Evolutionary conservation across 768 basidiomycete genomes (phyloP).

Genomic region (Rubroboletus satanas): DNA sequence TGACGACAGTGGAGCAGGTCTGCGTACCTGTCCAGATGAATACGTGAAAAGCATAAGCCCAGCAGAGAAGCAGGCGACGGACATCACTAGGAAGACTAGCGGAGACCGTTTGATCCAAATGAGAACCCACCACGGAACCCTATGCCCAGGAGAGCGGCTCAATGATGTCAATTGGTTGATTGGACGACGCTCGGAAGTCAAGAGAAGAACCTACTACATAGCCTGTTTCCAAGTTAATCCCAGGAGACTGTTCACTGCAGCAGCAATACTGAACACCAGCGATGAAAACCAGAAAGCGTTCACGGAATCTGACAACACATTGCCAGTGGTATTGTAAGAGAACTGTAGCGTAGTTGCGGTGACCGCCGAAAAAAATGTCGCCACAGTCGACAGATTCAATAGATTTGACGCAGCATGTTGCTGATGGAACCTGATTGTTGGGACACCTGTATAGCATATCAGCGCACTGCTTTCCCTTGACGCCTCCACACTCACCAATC

Average conservation of each 20-base stretch:
- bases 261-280: constrained; percentile 50
- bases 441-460: constrained; percentile 42
- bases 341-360: constrained; percentile 50
- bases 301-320: constrained; percentile 39
- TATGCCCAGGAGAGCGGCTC: constrained; percentile 52
- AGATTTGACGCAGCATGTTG: constrained; percentile 48
- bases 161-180: constrained; percentile 18
- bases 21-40: constrained; percentile 60
- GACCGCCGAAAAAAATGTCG: constrained; percentile 54
- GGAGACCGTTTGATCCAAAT: constrained; percentile 88
- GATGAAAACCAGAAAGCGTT: constrained; percentile 56
- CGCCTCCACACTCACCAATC: constrained; percentile 39
- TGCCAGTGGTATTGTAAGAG: constrained; percentile 36
- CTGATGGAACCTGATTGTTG: constrained; percentile 53
- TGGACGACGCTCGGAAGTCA: constrained; percentile 6
- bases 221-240: constrained; percentile 56
- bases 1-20: constrained; percentile 21
- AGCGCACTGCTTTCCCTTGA: constrained; percentile 18
- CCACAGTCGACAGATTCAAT: constrained; percentile 49
- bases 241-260: constrained; percentile 50
- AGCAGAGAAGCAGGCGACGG: constrained; percentile 78
- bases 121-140: constrained; percentile 56
- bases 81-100: constrained; percentile 77
- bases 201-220: constrained; percentile 44
- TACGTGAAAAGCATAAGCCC: constrained; percentile 77